Evolutionary conservation across 176 grass and related monocot genomes (phyloP), one percentile per base, ranked within the genome.

Genomic region (Lolium perenne): DNA sequence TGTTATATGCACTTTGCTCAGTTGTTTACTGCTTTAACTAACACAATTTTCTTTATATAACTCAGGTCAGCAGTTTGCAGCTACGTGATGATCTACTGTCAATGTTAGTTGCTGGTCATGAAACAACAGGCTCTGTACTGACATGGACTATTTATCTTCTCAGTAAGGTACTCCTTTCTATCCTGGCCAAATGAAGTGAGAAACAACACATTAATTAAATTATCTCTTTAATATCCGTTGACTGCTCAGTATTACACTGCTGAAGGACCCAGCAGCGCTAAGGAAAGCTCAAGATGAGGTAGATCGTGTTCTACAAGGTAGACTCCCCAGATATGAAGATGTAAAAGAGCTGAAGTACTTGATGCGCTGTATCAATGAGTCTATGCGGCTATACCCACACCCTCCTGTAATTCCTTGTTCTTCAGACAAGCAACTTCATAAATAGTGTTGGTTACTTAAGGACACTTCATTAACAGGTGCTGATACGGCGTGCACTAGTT

Each of bases 101-200:
- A 50, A 94, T 98, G 96, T 92, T 98, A 82, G 96, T 98, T 91
- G 96, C 93, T 84, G 96, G 96, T 81, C 96, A 98, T 86, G 96
- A 98, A 94, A 98, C 96, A 80, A 98, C 96, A 58, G 96, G 96
- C 21, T 98, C 96, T 57, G 96, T 98, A 80, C 89, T 98, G 18
- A 95, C 96, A 86, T 98, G 96, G 96, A 95, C 96, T 22, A 80
- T 95, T 43, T 98, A 95, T 92, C 92, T 95, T 91, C 88, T 98
- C 71, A 95, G 91, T 91, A 95, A 98, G 96, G 96, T 98, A 95
- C 69, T 77, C 41, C 15, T 86, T 71, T 79, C 58, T 86, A 67
- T 13, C 51, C 69, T 83, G 38, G 7, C 69, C 45, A 76, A 48
- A 51, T 69, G 54, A 74, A 80, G 77, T 83, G 60, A 71, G n/a